Evolutionary conservation across 106 monocot species (phyloP).

Genomic region (Vanilla planifolia): DNA sequence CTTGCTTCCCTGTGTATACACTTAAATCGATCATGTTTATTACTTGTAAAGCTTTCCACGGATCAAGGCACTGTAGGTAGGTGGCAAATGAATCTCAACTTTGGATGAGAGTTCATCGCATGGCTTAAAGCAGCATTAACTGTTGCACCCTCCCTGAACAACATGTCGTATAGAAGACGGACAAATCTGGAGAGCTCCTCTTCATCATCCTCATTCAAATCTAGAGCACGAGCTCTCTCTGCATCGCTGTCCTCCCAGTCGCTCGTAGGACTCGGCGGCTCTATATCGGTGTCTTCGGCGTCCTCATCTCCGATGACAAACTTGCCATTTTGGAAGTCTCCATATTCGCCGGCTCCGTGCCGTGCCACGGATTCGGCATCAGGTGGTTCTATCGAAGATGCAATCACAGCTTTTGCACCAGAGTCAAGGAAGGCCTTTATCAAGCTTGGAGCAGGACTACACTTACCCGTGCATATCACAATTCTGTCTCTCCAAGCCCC

Average conservation of each 20-base stretch:
- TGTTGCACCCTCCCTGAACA: constrained; percentile 70
- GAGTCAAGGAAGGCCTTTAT: constrained; percentile 87
- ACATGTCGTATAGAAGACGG: constrained; percentile 55
- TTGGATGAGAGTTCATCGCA: constrained; percentile 55
- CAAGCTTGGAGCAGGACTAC: constrained; percentile 48
- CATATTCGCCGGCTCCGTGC: constrained; percentile 26
- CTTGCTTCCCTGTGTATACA: not conserved
- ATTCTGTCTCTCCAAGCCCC: constrained; percentile 95
- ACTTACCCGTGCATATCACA: constrained; percentile 75
- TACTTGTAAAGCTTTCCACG: not conserved
- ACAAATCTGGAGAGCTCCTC: constrained; percentile 76
- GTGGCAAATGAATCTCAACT: constrained; percentile 82
- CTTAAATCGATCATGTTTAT: not conserved
- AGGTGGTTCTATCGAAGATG: constrained; percentile 59
- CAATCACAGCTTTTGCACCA: constrained; percentile 91
- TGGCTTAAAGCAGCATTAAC: constrained; percentile 64
- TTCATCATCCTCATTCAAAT: constrained; percentile 49
- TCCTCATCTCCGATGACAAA: constrained; percentile 93
- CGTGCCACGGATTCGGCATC: constrained; percentile 22
- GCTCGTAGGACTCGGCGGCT: constrained; percentile 44
- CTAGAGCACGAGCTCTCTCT: constrained; percentile 22
- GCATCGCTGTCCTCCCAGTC: constrained; percentile 91
- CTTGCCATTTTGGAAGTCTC: constrained; percentile 40
- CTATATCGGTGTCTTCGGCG: constrained; percentile 32
- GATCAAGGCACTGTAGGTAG: constrained; percentile 35